These are phyloP conservation scores for Warburgia ugandensis DNA, from an alignment of 164 flowering plant genomes.

Conservation along the genomic window DNA sequence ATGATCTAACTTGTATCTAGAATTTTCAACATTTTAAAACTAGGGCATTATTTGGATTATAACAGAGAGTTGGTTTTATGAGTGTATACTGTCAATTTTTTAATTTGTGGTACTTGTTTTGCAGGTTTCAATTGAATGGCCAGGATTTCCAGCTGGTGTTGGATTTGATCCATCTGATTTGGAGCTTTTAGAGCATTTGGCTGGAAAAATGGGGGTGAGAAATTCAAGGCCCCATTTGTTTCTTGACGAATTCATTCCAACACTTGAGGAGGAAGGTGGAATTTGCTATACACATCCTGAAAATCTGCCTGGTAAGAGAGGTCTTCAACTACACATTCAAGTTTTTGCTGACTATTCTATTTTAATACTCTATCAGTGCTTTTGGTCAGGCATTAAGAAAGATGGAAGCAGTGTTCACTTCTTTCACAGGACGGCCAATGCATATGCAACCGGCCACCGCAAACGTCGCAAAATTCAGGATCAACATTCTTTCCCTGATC, in stretches of 20 bases:
- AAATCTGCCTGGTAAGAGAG: constrained; percentile 77
- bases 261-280: constrained; percentile 60
- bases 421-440: constrained; percentile 69
- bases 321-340: neutral
- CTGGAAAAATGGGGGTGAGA: constrained; percentile 63
- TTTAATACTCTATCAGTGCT: neutral
- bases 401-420: constrained; percentile 79
- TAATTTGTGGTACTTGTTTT: too few relatives aligned
- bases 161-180: constrained; percentile 90
- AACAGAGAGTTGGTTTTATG: too few relatives aligned
- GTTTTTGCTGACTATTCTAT: neutral
- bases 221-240: constrained; percentile 56
- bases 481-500: constrained; percentile 15
- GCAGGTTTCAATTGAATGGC: constrained; percentile 78
- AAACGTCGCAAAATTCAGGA: constrained; percentile 73
- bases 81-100: too few relatives aligned
- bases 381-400: constrained; percentile 58
- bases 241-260: constrained; percentile 84
- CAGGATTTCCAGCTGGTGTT: constrained; percentile 86
- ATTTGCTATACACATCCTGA: constrained; percentile 88
- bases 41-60: too few relatives aligned
- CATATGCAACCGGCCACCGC: constrained; percentile 78
- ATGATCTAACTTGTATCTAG: too few relatives aligned
- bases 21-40: too few relatives aligned
- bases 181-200: constrained; percentile 70